phyloP scores from a whole-genome alignment of 371 early-diverging fungal species.

The Saksenaea vasiformis region DNA sequence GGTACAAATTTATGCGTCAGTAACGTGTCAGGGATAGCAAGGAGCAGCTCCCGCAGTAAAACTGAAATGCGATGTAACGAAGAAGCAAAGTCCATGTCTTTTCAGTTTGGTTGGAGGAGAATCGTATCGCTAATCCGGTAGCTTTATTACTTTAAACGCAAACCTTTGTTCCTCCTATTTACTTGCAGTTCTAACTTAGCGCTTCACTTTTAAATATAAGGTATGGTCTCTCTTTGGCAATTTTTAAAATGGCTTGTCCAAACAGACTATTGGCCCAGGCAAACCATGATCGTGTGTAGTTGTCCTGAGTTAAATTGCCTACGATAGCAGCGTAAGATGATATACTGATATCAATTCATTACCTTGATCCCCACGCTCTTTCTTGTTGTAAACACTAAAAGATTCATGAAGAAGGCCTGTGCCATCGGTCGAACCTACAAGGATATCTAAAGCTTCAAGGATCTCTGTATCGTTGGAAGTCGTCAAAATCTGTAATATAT shows the following conservation, averaged over 20 bases:
- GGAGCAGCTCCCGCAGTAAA: no score
- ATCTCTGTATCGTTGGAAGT: conserved; percentile 39
- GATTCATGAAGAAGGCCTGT: conserved; percentile 54
- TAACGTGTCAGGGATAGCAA: no score
- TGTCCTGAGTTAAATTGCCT: conserved; percentile 11
- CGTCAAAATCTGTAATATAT: conserved; percentile 28
- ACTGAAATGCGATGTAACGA: no score
- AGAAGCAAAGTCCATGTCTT: no score
- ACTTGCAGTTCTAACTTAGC: background rate
- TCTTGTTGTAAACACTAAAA: conserved; percentile 24
- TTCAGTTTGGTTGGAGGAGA: no score
- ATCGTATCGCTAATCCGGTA: no score
- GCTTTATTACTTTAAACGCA: background rate
- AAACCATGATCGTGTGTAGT: conserved; percentile 51
- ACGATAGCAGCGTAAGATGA: background rate
- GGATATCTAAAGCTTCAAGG: conserved; percentile 25
- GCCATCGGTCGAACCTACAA: conserved; percentile 28
- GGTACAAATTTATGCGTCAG: no score
- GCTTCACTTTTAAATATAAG: conserved; percentile 18
- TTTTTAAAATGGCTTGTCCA: conserved; percentile 47
- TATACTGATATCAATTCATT: conserved; percentile 11
- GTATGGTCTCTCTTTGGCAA: conserved; percentile 37
- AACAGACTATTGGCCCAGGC: conserved; percentile 56
- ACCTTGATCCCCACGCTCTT: background rate
- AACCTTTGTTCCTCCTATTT: background rate